A percentile compares a stretch with the other conserved stretches of the same genome.
These are phyloP conservation scores for Ophiostoma angusticollis DNA, from an alignment of 2,329 filamentous ascomycete genomes.

Conservation along the genomic window DNA sequence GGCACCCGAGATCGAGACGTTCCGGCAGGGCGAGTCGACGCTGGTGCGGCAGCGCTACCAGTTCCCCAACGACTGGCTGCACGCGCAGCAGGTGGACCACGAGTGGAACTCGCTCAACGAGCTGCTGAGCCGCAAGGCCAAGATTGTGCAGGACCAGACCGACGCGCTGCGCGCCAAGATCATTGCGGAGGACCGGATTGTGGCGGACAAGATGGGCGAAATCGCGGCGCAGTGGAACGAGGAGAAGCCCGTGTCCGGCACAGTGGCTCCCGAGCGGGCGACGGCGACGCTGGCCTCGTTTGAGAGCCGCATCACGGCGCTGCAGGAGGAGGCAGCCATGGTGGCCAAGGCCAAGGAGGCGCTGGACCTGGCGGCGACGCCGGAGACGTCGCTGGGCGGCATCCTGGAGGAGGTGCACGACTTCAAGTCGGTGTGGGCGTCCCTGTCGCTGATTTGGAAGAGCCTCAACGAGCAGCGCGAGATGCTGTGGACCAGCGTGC, in stretches of 20 bases:
- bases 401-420: conserved; percentile 94
- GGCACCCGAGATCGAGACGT: conserved; percentile 92
- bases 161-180: conserved; percentile 94
- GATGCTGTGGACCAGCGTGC: conserved; percentile 85
- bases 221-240: conserved; percentile 83
- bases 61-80: conserved; percentile 85
- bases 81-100: conserved; percentile 90
- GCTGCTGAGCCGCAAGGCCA: conserved; percentile 79
- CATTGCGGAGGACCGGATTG: conserved; percentile 79
- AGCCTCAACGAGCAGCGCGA: conserved; percentile 90
- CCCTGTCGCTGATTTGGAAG: conserved; percentile 89
- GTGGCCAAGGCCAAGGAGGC: conserved; percentile 95
- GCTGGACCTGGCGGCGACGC: conserved; percentile 69
- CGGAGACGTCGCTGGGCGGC: conserved; percentile 68
- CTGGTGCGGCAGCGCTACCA: conserved; percentile 86
- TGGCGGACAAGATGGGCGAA: conserved; percentile 77
- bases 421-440: conserved; percentile 97
- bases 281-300: conserved; percentile 72
- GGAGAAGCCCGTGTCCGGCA: conserved; percentile 92
- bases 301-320: conserved; percentile 68
- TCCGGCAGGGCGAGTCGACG: conserved; percentile 89
- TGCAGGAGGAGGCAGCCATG: conserved; percentile 84
- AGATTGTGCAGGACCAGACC: conserved; percentile 91
- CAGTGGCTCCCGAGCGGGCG: conserved; percentile 79
- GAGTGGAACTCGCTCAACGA: conserved; percentile 93